Evolutionary conservation across 2,329 filamentous ascomycete species (phyloP), one percentile per base, ranked within the genome.

Genomic region (Trichoderma brevicompactum): DNA sequence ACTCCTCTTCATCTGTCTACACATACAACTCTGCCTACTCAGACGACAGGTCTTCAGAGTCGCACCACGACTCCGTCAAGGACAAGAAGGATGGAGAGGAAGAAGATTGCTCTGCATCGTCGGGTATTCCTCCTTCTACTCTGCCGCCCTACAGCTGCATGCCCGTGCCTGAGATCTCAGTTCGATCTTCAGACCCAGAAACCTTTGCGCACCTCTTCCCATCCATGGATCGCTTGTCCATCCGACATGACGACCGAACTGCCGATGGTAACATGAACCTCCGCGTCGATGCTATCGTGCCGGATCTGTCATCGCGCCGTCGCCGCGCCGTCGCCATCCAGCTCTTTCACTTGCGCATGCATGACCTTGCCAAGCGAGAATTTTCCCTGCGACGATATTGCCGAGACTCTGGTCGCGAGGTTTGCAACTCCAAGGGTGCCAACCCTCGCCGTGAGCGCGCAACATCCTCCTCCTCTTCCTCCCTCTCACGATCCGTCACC

Each of bases 191-290:
- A 1, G 94, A 89, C 1, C 90, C 94, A 3, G 83, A 89, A 66
- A 89, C 94, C 70, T 98, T 98, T 75, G 89, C 88, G 32, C 85
- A 89, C 62, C 85, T 96, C 61, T 99, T 97, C 76, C 94, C 95
- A 10, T 96, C 94, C 8, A 85, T 89, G 70, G 88, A 92, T 75
- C 87, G 91, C 64, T 80, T 98, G 60, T 87, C 87, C 41, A 92
- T 99, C 73, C 88, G 91, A 34, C 94, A 98, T 75, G 95, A 98
- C 75, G 92, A 97, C 77, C 87, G 92, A 55, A 95, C 93, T 0
- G 79, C 89, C 4, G 94, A 99, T 75, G 94, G 94, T 41, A 97
- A 97, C 81, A 96, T 97, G 92, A 98, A 98, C 75, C 83, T 99
- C 65, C 89, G 94, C 38, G 84, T 98, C 66, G 94, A 97, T 75